Evolutionary conservation across 441 rosid genomes (phyloP).

Genomic region (Euphorbia schlechtendalii): DNA sequence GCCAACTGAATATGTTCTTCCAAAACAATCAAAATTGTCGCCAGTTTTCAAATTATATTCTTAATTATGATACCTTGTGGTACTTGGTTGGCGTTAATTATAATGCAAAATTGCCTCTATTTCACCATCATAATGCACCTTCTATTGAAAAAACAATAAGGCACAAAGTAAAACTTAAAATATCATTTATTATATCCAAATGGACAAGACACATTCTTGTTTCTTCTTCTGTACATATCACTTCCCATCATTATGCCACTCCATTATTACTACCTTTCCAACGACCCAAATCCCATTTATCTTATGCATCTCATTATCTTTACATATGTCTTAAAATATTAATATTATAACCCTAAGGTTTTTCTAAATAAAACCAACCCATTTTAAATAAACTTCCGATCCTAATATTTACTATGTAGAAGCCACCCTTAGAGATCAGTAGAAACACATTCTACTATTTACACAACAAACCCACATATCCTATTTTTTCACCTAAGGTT

Average conservation of each 20-base stretch:
- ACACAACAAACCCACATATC: conserved; percentile 8
- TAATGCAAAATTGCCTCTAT: too few species aligned
- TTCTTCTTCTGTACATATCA: not conserved
- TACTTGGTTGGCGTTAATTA: too few species aligned
- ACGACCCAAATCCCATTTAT: conserved; percentile 4
- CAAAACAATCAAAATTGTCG: too few species aligned
- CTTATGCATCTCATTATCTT: conserved; percentile 3
- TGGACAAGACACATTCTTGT: not conserved
- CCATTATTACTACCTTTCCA: conserved; percentile 10
- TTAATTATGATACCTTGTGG: too few species aligned
- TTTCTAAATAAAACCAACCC: not conserved
- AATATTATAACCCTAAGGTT: not conserved
- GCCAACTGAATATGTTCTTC: too few species aligned
- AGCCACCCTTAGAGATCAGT: conserved; percentile 2
- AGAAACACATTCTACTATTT: conserved; percentile 7
- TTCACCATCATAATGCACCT: too few species aligned
- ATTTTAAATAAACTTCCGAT: conserved; percentile 7
- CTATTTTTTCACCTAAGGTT: not conserved
- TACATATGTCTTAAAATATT: not conserved
- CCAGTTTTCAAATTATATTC: too few species aligned
- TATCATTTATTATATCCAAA: not conserved
- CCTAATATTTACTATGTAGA: conserved; percentile 4
- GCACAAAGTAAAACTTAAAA: too few species aligned
- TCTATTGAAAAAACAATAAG: too few species aligned
- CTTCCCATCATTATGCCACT: conserved; percentile 5